Base-by-base conservation (phyloP, 257 asterid species). In the Petrea volubilis region DNA sequence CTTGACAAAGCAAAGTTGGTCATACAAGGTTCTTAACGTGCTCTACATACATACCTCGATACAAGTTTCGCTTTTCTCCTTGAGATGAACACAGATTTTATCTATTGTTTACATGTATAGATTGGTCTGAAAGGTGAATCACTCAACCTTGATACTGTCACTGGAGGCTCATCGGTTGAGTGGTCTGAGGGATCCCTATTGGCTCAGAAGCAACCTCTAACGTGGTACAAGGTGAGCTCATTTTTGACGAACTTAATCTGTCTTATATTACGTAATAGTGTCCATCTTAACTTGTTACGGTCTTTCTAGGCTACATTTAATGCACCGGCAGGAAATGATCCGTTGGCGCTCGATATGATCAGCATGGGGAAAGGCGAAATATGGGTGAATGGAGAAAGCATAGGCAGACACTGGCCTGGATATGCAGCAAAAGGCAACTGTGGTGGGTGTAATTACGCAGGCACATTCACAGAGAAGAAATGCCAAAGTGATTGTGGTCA, bases 191-290 rank as follows among this genome's bases (percentile, higher is more conserved):
- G 90, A 55, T 79, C 92, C 6, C 63, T 60, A 28, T 27, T 84
- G 69, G 89, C 89, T 78, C 74, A 75, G 62, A 86, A 83, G 64
- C 93, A 82, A 60, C 94, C 98, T n/a, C 77, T 92, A 50, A 88
- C 98, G 7, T 92, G 96, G 98, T 92, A 87, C 85, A 89, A 92
- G 96, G 98, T 92, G 74, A 79, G 66, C 55, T 28, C 53, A 13
- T 53, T 17, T 64, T 18, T n/a, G 15, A 41, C 25, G 0, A 61
- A 18, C 10, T 11, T 20, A n/a, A 60, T 33, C 31, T 59, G 2
- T 9, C 18, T 2, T 17, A 33, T 17, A 18, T 7, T 24, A 13
- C 44, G 4, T 24, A 14, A 11, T 28, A 15, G 29, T 7, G 5
- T 67, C 10, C n/a, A 2, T 1, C 18, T n/a, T 41, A 21, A 25